These are phyloP conservation scores for Gentiana straminea DNA, from an alignment of 257 asterid species.

Conservation along the genomic window DNA sequence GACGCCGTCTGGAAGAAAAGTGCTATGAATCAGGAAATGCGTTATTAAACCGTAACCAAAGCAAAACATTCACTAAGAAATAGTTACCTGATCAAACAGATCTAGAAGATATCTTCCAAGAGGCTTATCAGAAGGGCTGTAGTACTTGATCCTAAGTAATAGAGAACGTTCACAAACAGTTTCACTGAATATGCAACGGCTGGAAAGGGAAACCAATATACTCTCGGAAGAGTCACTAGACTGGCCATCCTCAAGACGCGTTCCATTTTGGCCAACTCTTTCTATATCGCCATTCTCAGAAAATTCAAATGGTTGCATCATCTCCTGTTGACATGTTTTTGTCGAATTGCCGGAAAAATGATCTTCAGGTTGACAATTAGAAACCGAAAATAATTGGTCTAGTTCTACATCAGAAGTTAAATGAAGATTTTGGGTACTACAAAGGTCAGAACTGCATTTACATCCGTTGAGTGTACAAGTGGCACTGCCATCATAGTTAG, in stretches of 20 bases:
- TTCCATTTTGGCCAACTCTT: conserved; percentile 26
- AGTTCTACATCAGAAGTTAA: conserved; percentile 21
- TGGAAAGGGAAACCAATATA: conserved; percentile 82
- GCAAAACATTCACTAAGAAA: conserved; percentile 4
- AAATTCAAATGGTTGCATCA: conserved; percentile 27
- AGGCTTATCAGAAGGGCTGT: conserved; percentile 85
- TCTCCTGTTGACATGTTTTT: conserved; percentile 23
- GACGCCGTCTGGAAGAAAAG: conserved; percentile 42
- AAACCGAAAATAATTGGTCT: conserved; percentile 9
- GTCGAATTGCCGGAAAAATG: conserved; percentile 4
- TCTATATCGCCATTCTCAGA: conserved; percentile 25
- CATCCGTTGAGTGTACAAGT: conserved; percentile 25
- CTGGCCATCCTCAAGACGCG: conserved; percentile 34
- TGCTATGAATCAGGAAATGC: conserved; percentile 4
- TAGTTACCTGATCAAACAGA: conserved; percentile 73
- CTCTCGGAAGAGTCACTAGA: conserved; percentile 52
- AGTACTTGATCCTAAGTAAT: conserved; percentile 68
- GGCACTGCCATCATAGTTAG: conserved; percentile 20
- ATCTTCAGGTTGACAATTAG: conserved; percentile 7
- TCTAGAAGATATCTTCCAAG: conserved; percentile 81
- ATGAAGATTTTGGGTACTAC: conserved; percentile 28
- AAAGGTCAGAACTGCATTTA: conserved; percentile 25
- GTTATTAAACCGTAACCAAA: not conserved
- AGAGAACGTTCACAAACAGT: conserved; percentile 78
- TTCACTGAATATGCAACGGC: conserved; percentile 59